Evolutionary conservation across 805 yeast genomes (phyloP), one percentile per base, ranked within the genome.

Genomic region (Wickerhamiella kurtzmanii): DNA sequence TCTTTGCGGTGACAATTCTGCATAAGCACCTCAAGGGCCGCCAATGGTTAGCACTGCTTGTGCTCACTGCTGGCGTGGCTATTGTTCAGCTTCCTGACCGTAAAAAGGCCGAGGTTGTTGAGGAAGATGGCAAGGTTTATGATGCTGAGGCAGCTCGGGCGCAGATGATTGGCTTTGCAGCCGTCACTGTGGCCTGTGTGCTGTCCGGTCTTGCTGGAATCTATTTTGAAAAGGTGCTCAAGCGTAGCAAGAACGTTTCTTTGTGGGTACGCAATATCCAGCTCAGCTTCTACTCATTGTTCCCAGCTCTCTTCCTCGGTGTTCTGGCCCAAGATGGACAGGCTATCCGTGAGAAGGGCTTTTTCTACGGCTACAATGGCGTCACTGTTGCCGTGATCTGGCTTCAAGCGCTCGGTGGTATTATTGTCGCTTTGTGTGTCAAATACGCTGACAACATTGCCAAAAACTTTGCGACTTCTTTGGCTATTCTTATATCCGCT

Each of bases 401-500:
- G 2, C 55, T 65, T 41, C 71, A 67, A 52, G 71, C 71, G 0
- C 40, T 62, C 20, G 71, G 71, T 6, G 71, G 71, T 4, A 63
- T 67, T 44, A 58, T 67, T 6, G 71, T 67, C 3, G 71, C 71
- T 3, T 50, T 66, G 25, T 67, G 69, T 44, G 71, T 67, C 49
- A 67, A 67, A 48, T 66, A 61, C 47, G 71, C 71, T 20, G 71
- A 67, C 53, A 66, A 64, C 51, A 67, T 67, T 43, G 66, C 68
- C 47, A 66, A 66, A 55, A 66, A 66, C 56, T 66, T 67, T 51
- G 69, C 69, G 13, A 66, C 70, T 6, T 60, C 67, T 9, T 57
- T 66, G 37, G 64, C 69, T 13, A 66, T 66, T 47, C 57, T 66
- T 20, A 53, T 66, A 9, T 64, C 69, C 9, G 66, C 65, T 25